These are phyloP conservation scores for Calcarisporium arbuscula DNA, from an alignment of 2,329 filamentous ascomycete genomes.

Conservation along the genomic window DNA sequence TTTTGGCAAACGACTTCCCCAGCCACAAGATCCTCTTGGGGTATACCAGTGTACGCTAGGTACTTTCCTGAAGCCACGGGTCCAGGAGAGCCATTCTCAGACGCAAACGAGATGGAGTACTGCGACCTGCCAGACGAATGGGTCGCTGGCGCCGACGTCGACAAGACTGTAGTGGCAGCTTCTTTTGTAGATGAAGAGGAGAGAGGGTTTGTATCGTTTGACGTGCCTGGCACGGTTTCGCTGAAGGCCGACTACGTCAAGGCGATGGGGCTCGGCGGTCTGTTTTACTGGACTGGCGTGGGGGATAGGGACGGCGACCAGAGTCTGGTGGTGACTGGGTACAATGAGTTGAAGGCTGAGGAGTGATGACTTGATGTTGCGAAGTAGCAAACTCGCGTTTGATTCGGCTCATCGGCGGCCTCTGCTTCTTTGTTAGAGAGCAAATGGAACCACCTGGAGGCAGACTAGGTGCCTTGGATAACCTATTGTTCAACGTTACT, in stretches of 20 bases:
- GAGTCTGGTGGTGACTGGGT: slow-evolving; percentile 57
- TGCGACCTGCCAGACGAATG: slow-evolving; percentile 51
- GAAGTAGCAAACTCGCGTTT: no score
- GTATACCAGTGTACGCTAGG: slow-evolving; percentile 57
- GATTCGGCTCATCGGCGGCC: no score
- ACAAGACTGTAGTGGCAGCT: slow-evolving; percentile 47
- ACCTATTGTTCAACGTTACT: no score
- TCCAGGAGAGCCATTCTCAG: slow-evolving; percentile 46
- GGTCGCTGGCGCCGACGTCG: slow-evolving; percentile 34
- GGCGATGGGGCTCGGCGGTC: slow-evolving; percentile 47
- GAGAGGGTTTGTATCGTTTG: slow-evolving; percentile 56
- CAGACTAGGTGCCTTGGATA: no score
- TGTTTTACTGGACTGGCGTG: slow-evolving; percentile 65
- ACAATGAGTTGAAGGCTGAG: slow-evolving; percentile 45
- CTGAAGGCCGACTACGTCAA: slow-evolving; percentile 56
- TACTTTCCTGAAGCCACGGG: slow-evolving; percentile 49
- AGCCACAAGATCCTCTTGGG: slow-evolving; percentile 53
- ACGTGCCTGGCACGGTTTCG: slow-evolving; percentile 53
- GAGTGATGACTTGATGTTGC: no score
- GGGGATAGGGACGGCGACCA: slow-evolving; percentile 47
- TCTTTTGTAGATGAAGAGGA: slow-evolving; percentile 42
- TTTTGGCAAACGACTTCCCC: slow-evolving; percentile 47
- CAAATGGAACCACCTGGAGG: no score
- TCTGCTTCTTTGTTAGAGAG: no score
- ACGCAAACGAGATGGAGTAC: slow-evolving; percentile 53